A percentile compares a stretch with the other conserved stretches of the same genome.
phyloP scores from a whole-genome alignment of 768 basidiomycete species.

The Rhizopogon roseolus region DNA sequence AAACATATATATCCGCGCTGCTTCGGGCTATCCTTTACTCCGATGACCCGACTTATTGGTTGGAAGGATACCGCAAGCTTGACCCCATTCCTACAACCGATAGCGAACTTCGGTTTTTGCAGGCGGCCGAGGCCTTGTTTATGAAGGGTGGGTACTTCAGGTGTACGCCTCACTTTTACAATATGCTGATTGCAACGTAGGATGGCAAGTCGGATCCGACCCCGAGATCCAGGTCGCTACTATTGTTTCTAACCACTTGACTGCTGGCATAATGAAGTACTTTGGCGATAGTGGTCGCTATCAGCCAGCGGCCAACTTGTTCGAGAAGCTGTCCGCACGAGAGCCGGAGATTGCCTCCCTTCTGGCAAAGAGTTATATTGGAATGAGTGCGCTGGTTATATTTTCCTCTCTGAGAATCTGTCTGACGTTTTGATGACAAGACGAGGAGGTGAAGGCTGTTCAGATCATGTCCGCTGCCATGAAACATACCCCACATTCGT shows the following conservation, averaged over 20 bases:
- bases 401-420: not conserved
- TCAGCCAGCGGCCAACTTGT: conserved; percentile 86
- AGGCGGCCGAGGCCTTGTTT: conserved; percentile 87
- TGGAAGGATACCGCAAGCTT: conserved; percentile 92
- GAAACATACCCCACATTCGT: conserved; percentile 83
- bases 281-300: conserved; percentile 89
- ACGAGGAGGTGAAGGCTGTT: conserved; percentile 97
- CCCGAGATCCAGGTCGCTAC: conserved; percentile 99
- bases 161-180: not conserved
- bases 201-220: conserved; percentile 98
- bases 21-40: conserved; percentile 92
- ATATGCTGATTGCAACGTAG: conserved; percentile 33
- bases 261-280: conserved; percentile 93
- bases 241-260: conserved; percentile 92
- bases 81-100: conserved; percentile 91
- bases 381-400: conserved; percentile 79
- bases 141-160: conserved; percentile 54
- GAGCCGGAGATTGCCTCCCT: conserved; percentile 90
- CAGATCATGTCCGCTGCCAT: conserved; percentile 88
- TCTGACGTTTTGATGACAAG: conserved; percentile 35
- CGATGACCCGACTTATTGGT: conserved; percentile 86
- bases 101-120: conserved; percentile 84
- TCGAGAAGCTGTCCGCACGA: conserved; percentile 80
- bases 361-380: conserved; percentile 86
- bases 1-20: conserved; percentile 92